Conservation (phyloP, 1,284 basidiomycete genomes). For the Vanrija sp. region DNA sequence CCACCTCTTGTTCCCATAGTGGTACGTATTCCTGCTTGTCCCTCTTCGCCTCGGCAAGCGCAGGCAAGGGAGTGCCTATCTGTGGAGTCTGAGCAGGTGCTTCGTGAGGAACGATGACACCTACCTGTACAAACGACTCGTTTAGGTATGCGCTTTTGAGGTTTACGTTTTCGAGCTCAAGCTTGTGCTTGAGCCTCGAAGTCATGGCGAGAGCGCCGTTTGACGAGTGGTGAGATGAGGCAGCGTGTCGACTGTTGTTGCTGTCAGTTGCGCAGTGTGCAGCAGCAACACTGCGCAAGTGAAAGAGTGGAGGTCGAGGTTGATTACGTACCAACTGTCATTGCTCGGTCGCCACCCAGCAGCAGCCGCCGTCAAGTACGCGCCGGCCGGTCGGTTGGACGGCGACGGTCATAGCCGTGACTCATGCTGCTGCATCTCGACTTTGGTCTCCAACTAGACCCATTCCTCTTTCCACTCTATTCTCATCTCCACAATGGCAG, state of each 20-base stretch:
- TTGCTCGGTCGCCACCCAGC: too few relatives aligned
- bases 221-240: too few relatives aligned
- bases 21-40: constrained; percentile 93
- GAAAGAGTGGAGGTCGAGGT: too few relatives aligned
- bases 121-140: constrained; percentile 81
- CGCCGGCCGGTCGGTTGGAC: too few relatives aligned
- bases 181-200: constrained; percentile 57
- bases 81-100: constrained; percentile 37
- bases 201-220: constrained; percentile 45
- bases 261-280: too few relatives aligned
- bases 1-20: constrained; percentile 92
- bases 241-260: too few relatives aligned
- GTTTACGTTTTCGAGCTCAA: constrained; percentile 69
- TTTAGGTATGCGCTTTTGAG: constrained; percentile 74
- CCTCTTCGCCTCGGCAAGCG: constrained; percentile 73
- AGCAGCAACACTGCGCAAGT: too few relatives aligned
- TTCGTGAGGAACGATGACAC: constrained; percentile 23
- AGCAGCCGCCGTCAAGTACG: too few relatives aligned
- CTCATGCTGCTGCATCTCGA: too few relatives aligned
- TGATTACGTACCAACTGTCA: too few relatives aligned
- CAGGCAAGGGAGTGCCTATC: constrained; percentile 89
- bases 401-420: too few relatives aligned
- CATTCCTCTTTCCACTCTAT: not conserved
- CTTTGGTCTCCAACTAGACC: not conserved
- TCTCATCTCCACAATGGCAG: not conserved